phyloP scores from a whole-genome alignment of 83 land plant genomes.

The Isoetes engelmannii region DNA sequence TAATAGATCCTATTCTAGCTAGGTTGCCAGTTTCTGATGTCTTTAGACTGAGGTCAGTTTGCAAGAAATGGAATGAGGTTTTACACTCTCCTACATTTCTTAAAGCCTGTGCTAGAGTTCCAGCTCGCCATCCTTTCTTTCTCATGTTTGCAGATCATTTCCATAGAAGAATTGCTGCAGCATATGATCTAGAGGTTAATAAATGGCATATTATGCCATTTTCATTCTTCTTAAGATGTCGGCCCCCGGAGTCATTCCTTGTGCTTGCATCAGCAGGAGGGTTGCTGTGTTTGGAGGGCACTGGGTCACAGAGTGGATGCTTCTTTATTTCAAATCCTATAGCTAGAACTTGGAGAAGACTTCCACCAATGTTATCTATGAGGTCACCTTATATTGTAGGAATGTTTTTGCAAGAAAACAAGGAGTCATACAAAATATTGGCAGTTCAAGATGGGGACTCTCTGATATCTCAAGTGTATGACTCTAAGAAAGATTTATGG shows the following conservation, averaged over 20 bases:
- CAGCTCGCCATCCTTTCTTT: conserved; percentile 24
- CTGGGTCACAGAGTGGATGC: conserved; percentile 17
- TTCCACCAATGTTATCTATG: conserved; percentile 31
- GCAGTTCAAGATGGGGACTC: conserved; percentile 37
- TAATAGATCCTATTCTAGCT: conserved; percentile 23
- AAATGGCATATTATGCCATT: conserved; percentile 35
- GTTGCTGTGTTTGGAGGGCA: conserved; percentile 25
- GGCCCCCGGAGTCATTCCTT: conserved; percentile 15
- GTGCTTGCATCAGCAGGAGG: conserved; percentile 33
- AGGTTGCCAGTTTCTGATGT: conserved; percentile 24
- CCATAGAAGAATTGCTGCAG: conserved; percentile 23
- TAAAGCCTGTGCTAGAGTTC: conserved; percentile 9
- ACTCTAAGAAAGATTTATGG: conserved; percentile 24
- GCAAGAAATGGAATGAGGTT: conserved; percentile 25
- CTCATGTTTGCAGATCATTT: conserved; percentile 36
- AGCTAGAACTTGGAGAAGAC: conserved; percentile 19
- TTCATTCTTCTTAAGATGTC: conserved; percentile 18
- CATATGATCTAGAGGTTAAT: conserved; percentile 23
- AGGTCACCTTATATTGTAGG: conserved; percentile 34
- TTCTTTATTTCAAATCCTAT: conserved; percentile 35
- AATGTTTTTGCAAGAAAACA: conserved; percentile 24
- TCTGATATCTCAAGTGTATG: conserved; percentile 19
- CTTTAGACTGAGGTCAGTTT: conserved; percentile 19
- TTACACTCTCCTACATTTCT: conserved; percentile 17
- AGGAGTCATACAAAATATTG: conserved; percentile 23